Conservation (phyloP, 75 land plant species). For the Picea sitchensis region DNA sequence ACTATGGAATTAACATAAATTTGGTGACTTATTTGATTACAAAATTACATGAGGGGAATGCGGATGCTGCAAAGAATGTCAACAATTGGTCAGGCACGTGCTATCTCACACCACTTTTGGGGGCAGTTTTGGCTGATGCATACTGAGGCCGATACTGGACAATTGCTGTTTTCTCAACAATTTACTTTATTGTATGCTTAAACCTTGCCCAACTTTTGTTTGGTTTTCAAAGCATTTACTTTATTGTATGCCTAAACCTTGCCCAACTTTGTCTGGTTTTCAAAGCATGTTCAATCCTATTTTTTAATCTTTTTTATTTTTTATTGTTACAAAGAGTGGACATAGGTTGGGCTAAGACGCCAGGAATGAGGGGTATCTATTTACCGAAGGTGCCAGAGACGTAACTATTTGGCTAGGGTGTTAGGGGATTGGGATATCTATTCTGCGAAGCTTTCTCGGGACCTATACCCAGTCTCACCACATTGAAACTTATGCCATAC, state of each 20-base stretch:
- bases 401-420: too few species aligned
- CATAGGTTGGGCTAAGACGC: too few species aligned
- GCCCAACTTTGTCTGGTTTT: neutral
- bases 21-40: conserved; percentile 69
- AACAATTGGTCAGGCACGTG: conserved; percentile 93
- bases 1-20: conserved; percentile 40
- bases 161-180: conserved; percentile 62
- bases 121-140: conserved; percentile 94
- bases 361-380: neutral
- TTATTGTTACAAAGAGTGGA: neutral
- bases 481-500: too few species aligned
- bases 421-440: too few species aligned
- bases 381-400: too few species aligned
- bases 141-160: conserved; percentile 95
- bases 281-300: neutral
- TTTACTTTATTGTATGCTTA: conserved; percentile 71
- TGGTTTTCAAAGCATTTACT: conserved; percentile 35
- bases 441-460: too few species aligned
- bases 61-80: conserved; percentile 76
- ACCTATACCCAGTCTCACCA: too few species aligned
- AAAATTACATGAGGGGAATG: conserved; percentile 69
- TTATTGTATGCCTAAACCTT: conserved; percentile 47
- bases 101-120: conserved; percentile 81
- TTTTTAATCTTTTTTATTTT: neutral
- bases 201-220: neutral